A percentile compares a stretch with the other conserved stretches of the same genome.
phyloP scores from a whole-genome alignment of 345 rosid genomes.

The Hibiscus trionum region DNA sequence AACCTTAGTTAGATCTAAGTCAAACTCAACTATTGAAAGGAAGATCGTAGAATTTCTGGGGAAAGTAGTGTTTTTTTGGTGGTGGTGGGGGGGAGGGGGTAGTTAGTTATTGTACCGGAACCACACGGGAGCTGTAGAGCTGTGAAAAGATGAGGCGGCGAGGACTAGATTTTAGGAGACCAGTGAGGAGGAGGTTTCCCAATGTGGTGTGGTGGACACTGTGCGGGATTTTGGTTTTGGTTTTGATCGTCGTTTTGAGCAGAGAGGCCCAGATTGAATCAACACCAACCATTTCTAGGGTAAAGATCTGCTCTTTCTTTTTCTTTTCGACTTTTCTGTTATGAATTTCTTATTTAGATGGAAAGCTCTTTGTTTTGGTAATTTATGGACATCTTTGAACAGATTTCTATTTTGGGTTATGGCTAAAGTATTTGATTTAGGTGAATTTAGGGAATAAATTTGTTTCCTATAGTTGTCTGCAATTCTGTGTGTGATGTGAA shows the following conservation, averaged over 20 bases:
- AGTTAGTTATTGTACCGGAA: too few relatives aligned
- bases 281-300: constrained; percentile 42
- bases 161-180: constrained; percentile 48
- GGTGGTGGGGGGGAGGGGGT: too few relatives aligned
- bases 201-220: constrained; percentile 64
- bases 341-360: background rate
- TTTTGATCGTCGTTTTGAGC: constrained; percentile 50
- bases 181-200: constrained; percentile 52
- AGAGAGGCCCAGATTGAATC: constrained; percentile 57
- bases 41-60: constrained; percentile 3
- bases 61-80: constrained; percentile 1
- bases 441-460: background rate
- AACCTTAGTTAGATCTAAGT: background rate
- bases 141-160: constrained; percentile 55
- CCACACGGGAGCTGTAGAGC: background rate
- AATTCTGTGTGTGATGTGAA: background rate
- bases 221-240: constrained; percentile 40
- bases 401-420: background rate
- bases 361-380: background rate
- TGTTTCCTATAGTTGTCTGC: background rate
- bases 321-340: background rate
- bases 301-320: constrained; percentile 6
- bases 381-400: background rate
- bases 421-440: background rate
- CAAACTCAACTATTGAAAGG: background rate